Evolutionary conservation across 257 asterid genomes (phyloP).

Genomic region (Solanum commersonii): DNA sequence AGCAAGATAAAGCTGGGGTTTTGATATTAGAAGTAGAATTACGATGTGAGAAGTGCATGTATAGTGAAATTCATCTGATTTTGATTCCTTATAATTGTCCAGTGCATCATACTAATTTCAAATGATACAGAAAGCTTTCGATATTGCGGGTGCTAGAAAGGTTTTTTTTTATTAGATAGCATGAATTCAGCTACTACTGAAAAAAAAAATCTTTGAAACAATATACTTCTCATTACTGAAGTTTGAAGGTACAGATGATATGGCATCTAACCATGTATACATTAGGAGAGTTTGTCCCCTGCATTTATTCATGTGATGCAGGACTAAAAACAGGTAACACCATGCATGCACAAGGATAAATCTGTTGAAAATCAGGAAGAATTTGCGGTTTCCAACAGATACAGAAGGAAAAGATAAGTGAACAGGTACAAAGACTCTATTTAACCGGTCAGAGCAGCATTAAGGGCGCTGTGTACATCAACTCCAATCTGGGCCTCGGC

Average conservation of each 20-base stretch:
- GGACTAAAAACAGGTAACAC: neutral
- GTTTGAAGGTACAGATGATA: neutral
- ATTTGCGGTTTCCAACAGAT: neutral
- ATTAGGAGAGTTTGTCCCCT: neutral
- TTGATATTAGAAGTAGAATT: neutral
- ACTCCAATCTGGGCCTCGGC: slow-evolving; percentile 84
- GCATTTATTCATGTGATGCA: slow-evolving; percentile 2
- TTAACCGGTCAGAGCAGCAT: slow-evolving; percentile 72
- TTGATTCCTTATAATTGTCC: neutral
- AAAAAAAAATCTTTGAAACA: neutral
- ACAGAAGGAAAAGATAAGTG: neutral
- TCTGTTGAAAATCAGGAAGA: neutral
- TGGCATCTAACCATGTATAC: neutral
- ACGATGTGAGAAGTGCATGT: neutral
- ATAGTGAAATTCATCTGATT: neutral
- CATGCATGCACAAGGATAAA: neutral
- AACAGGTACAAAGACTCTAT: neutral
- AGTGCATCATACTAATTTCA: neutral
- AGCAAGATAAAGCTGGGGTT: neutral
- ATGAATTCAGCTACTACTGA: neutral
- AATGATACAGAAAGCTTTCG: neutral
- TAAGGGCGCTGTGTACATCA: slow-evolving; percentile 82
- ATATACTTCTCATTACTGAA: neutral
- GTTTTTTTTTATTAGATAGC: neutral
- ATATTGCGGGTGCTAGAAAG: neutral